phyloP scores from a whole-genome alignment of 345 rosid genomes.

The Aquilaria sinensis region DNA sequence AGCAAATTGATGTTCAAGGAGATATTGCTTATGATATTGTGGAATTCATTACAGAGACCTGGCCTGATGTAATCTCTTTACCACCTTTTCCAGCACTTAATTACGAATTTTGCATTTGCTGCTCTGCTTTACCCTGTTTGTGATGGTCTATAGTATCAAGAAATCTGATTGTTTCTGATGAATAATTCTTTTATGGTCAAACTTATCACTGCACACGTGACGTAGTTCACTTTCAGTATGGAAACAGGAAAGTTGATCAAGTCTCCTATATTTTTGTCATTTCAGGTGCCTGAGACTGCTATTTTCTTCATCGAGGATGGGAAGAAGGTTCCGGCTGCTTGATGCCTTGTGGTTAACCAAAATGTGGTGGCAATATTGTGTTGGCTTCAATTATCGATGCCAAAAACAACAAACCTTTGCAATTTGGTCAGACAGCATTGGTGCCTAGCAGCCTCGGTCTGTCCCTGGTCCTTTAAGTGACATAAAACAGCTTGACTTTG shows the following conservation, averaged over 20 bases:
- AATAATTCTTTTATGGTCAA: neutral
- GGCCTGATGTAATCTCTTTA: constrained; percentile 61
- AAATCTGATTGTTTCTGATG: neutral
- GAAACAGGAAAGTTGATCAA: neutral
- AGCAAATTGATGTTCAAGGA: constrained; percentile 98
- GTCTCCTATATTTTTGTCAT: neutral
- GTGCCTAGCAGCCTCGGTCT: too few species aligned
- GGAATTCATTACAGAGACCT: constrained; percentile 77
- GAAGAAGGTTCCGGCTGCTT: constrained; percentile 76
- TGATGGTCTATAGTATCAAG: neutral
- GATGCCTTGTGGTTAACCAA: constrained; percentile 8
- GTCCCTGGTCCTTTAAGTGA: too few species aligned
- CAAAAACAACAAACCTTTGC: too few species aligned
- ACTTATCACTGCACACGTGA: neutral
- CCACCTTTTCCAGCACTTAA: too few species aligned
- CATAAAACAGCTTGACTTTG: too few species aligned
- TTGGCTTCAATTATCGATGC: too few species aligned
- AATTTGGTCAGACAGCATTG: too few species aligned
- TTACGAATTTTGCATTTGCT: too few species aligned
- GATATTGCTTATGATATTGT: constrained; percentile 84
- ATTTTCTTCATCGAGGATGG: constrained; percentile 93
- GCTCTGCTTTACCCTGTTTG: too few species aligned
- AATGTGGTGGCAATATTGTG: too few species aligned
- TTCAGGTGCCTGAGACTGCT: constrained; percentile 77
- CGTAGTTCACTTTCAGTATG: too few species aligned